Percentiles rank a stretch among this genome's conserved stretches.
phyloP scores from a whole-genome alignment of 371 early-diverging fungal species.

The Syncephalastrum sp. region DNA sequence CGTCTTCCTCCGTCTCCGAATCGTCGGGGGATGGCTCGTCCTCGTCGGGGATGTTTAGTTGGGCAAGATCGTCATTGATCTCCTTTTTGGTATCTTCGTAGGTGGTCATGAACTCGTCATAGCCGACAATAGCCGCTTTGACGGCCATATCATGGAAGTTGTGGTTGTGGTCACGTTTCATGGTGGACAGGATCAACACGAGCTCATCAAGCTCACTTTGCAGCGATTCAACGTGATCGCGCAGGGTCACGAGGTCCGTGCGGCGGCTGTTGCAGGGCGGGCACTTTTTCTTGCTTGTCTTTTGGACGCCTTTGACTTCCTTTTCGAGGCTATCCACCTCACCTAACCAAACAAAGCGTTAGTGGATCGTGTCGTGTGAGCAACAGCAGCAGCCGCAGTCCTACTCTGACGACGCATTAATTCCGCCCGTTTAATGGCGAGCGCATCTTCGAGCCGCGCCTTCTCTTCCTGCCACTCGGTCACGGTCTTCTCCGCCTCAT shows the following conservation, averaged over 20 bases:
- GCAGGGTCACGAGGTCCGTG: slow-evolving; percentile 28
- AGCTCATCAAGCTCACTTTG: slow-evolving; percentile 39
- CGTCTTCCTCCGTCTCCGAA: slow-evolving; percentile 13
- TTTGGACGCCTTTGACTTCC: slow-evolving; percentile 1
- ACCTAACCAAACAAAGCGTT: slow-evolving; percentile 2
- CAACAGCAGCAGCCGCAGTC: background rate
- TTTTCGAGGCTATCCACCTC: slow-evolving; percentile 33
- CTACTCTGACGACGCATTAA: slow-evolving; percentile 25
- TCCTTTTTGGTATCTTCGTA: slow-evolving; percentile 24
- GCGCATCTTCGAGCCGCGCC: slow-evolving; percentile 27
- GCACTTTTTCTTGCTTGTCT: slow-evolving; percentile 14
- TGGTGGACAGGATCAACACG: slow-evolving; percentile 48
- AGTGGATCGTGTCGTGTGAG: background rate
- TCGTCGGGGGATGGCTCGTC: slow-evolving; percentile 8
- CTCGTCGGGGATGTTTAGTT: background rate
- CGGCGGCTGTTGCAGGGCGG: slow-evolving; percentile 12
- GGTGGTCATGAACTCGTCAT: slow-evolving; percentile 54
- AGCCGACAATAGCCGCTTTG: slow-evolving; percentile 59
- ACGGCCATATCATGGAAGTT: slow-evolving; percentile 81
- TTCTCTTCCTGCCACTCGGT: slow-evolving; percentile 32
- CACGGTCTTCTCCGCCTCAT: slow-evolving; percentile 41
- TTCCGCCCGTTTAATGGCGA: slow-evolving; percentile 31
- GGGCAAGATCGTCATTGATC: slow-evolving; percentile 28
- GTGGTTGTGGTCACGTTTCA: slow-evolving; percentile 73
- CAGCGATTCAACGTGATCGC: slow-evolving; percentile 28